Base-by-base conservation (phyloP, 2,329 filamentous ascomycete genomes). In the Didymosphaeria variabile region DNA sequence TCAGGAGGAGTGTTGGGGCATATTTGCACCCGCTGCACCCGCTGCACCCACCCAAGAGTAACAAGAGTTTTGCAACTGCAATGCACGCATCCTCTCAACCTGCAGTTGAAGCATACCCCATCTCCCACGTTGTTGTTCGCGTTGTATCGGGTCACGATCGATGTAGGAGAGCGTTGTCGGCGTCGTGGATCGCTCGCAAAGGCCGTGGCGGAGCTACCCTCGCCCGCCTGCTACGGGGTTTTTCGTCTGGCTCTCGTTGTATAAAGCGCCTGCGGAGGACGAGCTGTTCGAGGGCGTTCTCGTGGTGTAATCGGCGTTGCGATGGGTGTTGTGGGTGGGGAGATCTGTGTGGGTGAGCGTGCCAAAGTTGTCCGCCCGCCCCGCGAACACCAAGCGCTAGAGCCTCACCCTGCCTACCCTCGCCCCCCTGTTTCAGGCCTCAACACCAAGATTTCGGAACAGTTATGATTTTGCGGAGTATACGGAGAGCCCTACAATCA, bases 261-360 rank as follows among this genome's bases (percentile, higher is more conserved):
- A 15, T 15, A 34, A 45, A 45, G 17, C 5, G 7, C 3, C 12
- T 1, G 29, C 29, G n/a, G 42, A 26, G 19, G 31, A 47, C n/a
- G 12, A 26, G 6, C 26, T 31, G n/a, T 23, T 29, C 40, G 42
- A 38, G 29, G 31, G 31, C 36, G 42, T 55, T 46, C 13, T 10
- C 40, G 31, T 46, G 23, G 31, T 55, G 29, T 26, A 9, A 2
- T 34, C 32, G 6, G 36, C 31, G 42, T 46, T n/a, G 53, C 26
- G 40, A 36, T 34, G 36, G 53, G 29, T 36, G 42, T 55, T 46
- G 53, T 55, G n/a, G 52, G n/a, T 44, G 53, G 9, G 53, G 29
- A 31, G 29, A 46, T 42, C 36, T 29, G 51, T 54, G 51, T 40
- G 51, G 51, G 34, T 42, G 47, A 34, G 47, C 8, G 21, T 54